Evolutionary conservation across 495 filamentous ascomycete species (phyloP), one percentile per base, ranked within the genome.

Genomic region (Emericellopsis terricola): DNA sequence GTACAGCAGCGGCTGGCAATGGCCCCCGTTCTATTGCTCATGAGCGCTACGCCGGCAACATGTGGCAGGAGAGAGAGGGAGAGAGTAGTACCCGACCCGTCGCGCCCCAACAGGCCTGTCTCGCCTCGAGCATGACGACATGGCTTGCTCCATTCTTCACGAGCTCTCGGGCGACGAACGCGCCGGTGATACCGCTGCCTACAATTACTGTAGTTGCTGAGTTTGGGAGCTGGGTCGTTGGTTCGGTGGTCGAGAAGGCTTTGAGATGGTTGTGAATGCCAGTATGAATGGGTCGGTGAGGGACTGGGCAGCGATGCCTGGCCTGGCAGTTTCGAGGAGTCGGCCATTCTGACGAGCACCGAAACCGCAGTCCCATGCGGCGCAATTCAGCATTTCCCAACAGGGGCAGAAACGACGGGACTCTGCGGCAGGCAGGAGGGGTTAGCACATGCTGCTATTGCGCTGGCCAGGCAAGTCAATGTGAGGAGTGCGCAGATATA

Each of bases 101-200:
- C 13, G 82, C 83, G 11, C 83, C 83, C 57, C 65, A 81, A 47
- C 78, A 85, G 7, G 74, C 70, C 51, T 80, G 73, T 32, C 81
- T 63, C 4, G 81, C 81, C 51, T 92, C 83, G 2, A 92, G 57
- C 63, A 89, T 74, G 1, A 83, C 62, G 1, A 85, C 50, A 7
- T 53, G 62, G 33, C 53, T 40, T 2, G 36, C 42, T 19, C 51
- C 44, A 19, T 48, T n/a, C n/a, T n/a, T 51, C 31, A 48, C 47
- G 4, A 92, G 51, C 23, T 72, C 75, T 11, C 67, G 56, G 2
- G 80, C 78, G 2, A 73, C 73, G 15, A 70, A 73, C 3, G 68
- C 56, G 1, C 78, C 81, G 1, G 78, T 76, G 18, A 85, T 78
- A 1, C 81, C 80, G 19, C 67, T 73, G 19, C 80, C 80, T 6